Conservation (phyloP, 768 basidiomycete genomes). For the Punctularia strigosozonata region DNA sequence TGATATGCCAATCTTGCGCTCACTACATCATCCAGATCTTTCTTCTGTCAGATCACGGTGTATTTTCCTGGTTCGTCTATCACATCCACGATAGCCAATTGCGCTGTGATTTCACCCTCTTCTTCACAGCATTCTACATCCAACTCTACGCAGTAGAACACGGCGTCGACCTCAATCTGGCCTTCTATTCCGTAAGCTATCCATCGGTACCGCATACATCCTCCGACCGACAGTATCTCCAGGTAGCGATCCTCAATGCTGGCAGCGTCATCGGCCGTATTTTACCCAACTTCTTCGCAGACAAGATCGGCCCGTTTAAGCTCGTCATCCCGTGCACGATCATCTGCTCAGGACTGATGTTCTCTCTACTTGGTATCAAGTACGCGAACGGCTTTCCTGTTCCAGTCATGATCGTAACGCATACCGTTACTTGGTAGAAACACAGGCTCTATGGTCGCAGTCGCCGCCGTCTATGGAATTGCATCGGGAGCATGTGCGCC, state of each 20-base stretch:
- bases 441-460: slow-evolving; percentile 22
- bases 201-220: background rate
- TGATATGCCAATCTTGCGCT: too few species aligned
- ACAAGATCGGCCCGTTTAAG: slow-evolving; percentile 30
- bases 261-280: slow-evolving; percentile 38
- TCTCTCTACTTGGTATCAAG: slow-evolving; percentile 33
- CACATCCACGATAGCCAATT: too few species aligned
- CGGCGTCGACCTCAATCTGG: slow-evolving; percentile 30
- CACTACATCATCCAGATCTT: too few species aligned
- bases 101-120: slow-evolving; percentile 39
- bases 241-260: slow-evolving; percentile 44
- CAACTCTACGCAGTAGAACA: slow-evolving; percentile 41
- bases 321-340: slow-evolving; percentile 24
- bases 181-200: slow-evolving; percentile 41
- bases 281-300: slow-evolving; percentile 31
- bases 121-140: slow-evolving; percentile 45
- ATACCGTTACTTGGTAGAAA: too few species aligned
- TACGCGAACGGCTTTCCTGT: too few species aligned
- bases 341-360: slow-evolving; percentile 23
- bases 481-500: slow-evolving; percentile 30
- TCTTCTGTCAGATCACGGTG: too few species aligned
- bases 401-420: too few species aligned
- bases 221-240: background rate
- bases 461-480: slow-evolving; percentile 33
- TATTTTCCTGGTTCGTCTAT: too few species aligned